Conservation (phyloP, 176 grass and related monocot species). For the Puccinellia tenuiflora region DNA sequence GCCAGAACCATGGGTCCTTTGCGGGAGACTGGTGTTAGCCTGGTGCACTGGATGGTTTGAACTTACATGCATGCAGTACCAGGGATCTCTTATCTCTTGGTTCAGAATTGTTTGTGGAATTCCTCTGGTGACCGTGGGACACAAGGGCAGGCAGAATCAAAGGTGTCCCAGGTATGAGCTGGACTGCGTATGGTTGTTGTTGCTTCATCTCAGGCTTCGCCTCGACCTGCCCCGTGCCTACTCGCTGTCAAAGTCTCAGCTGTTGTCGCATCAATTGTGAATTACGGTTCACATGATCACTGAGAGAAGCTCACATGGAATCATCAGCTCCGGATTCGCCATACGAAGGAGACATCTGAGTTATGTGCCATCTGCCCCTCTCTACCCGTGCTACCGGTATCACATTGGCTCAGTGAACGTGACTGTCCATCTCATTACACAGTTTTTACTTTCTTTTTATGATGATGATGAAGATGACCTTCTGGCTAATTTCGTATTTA, state of each 20-base stretch:
- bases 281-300: conserved; percentile 36
- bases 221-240: conserved; percentile 4
- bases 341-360: conserved; percentile 23
- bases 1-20: conserved; percentile 16
- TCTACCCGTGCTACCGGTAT: neutral
- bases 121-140: neutral
- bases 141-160: conserved; percentile 10
- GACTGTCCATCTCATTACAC: neutral
- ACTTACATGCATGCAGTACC: neutral
- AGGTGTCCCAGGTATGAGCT: conserved; percentile 35
- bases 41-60: conserved; percentile 26
- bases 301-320: conserved; percentile 42
- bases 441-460: neutral
- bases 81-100: neutral
- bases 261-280: conserved; percentile 4
- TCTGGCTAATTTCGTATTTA: neutral
- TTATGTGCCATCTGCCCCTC: conserved; percentile 16
- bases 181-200: conserved; percentile 20
- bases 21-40: conserved; percentile 10
- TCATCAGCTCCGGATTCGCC: conserved; percentile 18
- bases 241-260: conserved; percentile 15
- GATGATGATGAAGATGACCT: neutral
- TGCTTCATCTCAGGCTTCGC: conserved; percentile 16
- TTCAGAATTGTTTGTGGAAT: conserved; percentile 27
- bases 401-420: conserved; percentile 8